A percentile compares a stretch with the other conserved stretches of the same genome.
phyloP scores from a whole-genome alignment of 2,329 filamentous ascomycete species.

The Botryosphaeria dothidea region DNA sequence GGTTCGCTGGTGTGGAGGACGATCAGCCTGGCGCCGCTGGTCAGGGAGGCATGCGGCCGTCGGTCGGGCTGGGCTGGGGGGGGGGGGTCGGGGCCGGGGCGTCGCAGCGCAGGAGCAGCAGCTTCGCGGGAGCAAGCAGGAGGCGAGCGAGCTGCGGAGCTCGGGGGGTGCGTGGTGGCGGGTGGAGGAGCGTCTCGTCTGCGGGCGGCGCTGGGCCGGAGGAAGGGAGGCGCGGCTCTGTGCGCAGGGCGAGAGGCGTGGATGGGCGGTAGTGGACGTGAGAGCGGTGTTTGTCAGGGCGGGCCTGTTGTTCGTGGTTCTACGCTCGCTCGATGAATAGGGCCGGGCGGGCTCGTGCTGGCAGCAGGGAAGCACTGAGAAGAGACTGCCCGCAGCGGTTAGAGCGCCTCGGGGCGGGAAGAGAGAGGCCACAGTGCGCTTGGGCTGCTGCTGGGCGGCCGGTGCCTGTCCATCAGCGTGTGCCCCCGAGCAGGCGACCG shows the following conservation, averaged over 20 bases:
- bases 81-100: neutral
- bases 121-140: conserved; percentile 13
- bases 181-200: neutral
- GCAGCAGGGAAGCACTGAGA: neutral
- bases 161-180: neutral
- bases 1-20: neutral
- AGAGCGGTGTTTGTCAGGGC: conserved; percentile 13
- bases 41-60: conserved; percentile 18
- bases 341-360: conserved; percentile 12
- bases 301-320: conserved; percentile 15
- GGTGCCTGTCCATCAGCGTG: conserved; percentile 9
- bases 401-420: conserved; percentile 12
- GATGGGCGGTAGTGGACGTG: neutral
- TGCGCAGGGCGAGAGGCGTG: neutral
- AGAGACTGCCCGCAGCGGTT: neutral
- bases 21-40: conserved; percentile 7
- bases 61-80: neutral
- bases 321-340: conserved; percentile 14
- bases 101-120: conserved; percentile 6
- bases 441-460: conserved; percentile 1
- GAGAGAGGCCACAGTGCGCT: neutral
- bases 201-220: neutral
- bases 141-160: neutral
- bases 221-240: conserved; percentile 8
- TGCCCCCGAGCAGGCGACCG: too few relatives aligned